A percentile compares a stretch with the other conserved stretches of the same genome.
phyloP scores from a whole-genome alignment of 108 stramenopile genomes.

The Cylindrotheca fusiformis region DNA sequence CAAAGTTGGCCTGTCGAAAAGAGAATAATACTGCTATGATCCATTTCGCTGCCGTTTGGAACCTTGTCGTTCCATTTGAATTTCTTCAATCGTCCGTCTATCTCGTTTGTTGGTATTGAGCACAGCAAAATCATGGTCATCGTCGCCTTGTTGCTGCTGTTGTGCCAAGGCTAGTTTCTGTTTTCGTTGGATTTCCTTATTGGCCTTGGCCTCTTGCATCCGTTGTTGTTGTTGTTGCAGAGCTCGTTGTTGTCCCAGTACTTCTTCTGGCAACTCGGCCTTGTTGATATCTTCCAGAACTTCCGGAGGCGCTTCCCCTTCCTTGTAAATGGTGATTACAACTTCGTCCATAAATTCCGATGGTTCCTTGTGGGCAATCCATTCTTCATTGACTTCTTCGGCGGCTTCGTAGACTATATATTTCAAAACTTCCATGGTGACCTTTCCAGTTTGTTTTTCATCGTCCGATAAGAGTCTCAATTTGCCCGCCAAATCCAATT shows the following conservation, averaged over 20 bases:
- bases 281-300: slow-evolving; percentile 78
- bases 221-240: slow-evolving; percentile 50
- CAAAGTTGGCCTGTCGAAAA: too few relatives aligned
- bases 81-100: slow-evolving; percentile 81
- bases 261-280: slow-evolving; percentile 81
- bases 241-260: slow-evolving; percentile 60
- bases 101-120: slow-evolving; percentile 83
- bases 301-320: slow-evolving; percentile 75
- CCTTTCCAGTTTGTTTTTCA: slow-evolving; percentile 47
- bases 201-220: slow-evolving; percentile 41
- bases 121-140: slow-evolving; percentile 44
- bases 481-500: slow-evolving; percentile 32
- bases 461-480: slow-evolving; percentile 6
- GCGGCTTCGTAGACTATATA: slow-evolving; percentile 85
- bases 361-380: slow-evolving; percentile 83
- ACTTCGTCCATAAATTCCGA: slow-evolving; percentile 82
- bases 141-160: slow-evolving; percentile 14
- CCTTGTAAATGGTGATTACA: slow-evolving; percentile 74
- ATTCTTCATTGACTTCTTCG: slow-evolving; percentile 83
- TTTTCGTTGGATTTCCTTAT: slow-evolving; percentile 11
- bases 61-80: slow-evolving; percentile 50
- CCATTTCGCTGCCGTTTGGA: slow-evolving; percentile 16
- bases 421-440: slow-evolving; percentile 83
- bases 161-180: slow-evolving; percentile 23
- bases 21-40: too few relatives aligned